These are phyloP conservation scores for Paecilomyces dactylethromorphus DNA, from an alignment of 2,329 filamentous ascomycete genomes.

Conservation along the genomic window DNA sequence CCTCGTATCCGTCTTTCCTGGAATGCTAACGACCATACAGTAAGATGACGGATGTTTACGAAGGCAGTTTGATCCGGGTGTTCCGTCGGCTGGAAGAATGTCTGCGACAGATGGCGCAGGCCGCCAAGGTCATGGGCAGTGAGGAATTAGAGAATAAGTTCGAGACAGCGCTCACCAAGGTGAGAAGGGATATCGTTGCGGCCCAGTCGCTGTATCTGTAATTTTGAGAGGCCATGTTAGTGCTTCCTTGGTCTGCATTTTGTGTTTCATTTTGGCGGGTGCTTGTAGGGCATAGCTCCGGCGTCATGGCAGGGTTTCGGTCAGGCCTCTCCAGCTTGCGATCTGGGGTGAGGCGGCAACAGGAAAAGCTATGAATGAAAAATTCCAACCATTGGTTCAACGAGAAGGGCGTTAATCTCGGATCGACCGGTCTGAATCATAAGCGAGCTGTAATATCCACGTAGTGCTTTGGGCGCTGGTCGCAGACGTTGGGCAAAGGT, in stretches of 20 bases:
- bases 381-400: no score
- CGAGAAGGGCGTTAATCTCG: no score
- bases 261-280: conserved; percentile 3
- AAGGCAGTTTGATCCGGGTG: conserved; percentile 90
- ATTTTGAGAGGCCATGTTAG: conserved; percentile 9
- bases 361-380: conserved; percentile 2
- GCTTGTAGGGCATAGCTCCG: conserved; percentile 1
- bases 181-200: conserved; percentile 88
- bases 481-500: conserved; percentile 23
- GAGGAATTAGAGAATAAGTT: conserved; percentile 92
- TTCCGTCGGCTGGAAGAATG: conserved; percentile 95
- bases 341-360: conserved; percentile 4
- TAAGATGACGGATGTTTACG: conserved; percentile 99
- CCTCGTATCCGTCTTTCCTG: not conserved
- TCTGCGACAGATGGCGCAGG: conserved; percentile 89
- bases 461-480: not conserved
- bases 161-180: conserved; percentile 74
- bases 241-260: not conserved
- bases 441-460: not conserved
- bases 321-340: not conserved
- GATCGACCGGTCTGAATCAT: not conserved
- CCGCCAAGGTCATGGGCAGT: conserved; percentile 95
- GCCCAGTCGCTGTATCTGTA: conserved; percentile 89
- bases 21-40: conserved; percentile 38
- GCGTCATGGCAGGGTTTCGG: not conserved